phyloP scores from a whole-genome alignment of 768 basidiomycete genomes.

The Leccinellum albellum region DNA sequence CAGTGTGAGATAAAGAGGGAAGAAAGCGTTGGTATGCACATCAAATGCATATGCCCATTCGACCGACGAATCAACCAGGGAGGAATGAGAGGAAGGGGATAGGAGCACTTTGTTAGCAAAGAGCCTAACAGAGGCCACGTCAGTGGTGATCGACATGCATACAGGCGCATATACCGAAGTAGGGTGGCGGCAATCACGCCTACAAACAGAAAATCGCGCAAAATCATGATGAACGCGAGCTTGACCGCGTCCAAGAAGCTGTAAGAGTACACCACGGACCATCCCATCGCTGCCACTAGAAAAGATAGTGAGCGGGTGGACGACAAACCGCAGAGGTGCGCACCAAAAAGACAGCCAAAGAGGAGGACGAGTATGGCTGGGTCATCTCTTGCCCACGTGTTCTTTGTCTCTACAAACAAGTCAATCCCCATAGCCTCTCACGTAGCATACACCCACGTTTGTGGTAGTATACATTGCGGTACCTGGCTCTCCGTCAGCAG shows the following conservation, averaged over 20 bases:
- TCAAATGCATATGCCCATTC: conserved; percentile 97
- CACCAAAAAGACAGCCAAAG: conserved; percentile 71
- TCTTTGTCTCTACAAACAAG: conserved; percentile 77
- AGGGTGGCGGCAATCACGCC: conserved; percentile 73
- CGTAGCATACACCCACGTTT: conserved; percentile 60
- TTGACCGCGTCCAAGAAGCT: conserved; percentile 50
- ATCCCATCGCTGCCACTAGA: conserved; percentile 75
- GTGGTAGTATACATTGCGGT: conserved; percentile 97
- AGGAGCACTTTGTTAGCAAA: conserved; percentile 69
- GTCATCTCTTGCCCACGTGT: conserved; percentile 97
- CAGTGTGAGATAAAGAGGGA: conserved; percentile 86
- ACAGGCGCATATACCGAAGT: conserved; percentile 51
- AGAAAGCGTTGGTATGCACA: conserved; percentile 95
- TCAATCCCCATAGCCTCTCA: not conserved
- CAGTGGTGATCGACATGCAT: conserved; percentile 10
- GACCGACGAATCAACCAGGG: conserved; percentile 65
- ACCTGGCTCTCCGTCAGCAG: conserved; percentile 42
- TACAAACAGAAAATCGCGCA: conserved; percentile 82
- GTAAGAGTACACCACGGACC: conserved; percentile 82
- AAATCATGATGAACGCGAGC: conserved; percentile 76
- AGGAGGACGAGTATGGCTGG: conserved; percentile 92
- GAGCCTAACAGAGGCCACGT: conserved; percentile 41
- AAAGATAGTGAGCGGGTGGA: not conserved
- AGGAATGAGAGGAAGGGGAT: conserved; percentile 69
- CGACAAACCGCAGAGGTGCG: not conserved